Evolutionary conservation across 2,329 filamentous ascomycete species (phyloP), one percentile per base, ranked within the genome.

Genomic region (Phaeosphaeriaceae sp.): DNA sequence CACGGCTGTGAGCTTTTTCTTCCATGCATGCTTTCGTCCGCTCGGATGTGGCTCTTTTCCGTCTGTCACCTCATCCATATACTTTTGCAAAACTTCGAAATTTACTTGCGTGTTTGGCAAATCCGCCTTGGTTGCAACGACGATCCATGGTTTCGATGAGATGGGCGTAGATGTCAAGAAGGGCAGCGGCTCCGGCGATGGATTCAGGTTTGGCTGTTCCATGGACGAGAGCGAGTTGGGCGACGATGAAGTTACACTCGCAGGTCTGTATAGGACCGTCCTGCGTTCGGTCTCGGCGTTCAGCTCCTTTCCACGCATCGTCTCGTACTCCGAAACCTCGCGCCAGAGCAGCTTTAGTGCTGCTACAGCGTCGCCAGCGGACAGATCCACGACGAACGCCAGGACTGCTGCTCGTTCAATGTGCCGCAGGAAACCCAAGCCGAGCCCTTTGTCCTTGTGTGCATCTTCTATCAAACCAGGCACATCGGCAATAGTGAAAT

Each of bases 91-190:
- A 51, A 80, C 78, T 36, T 77, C 78, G 75, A 92, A 99, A 73
- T 95, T 96, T 22, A 88, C 85, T 75, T 93, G 86, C 1, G 95
- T 96, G 2, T 85, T 85, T 3, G 89, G 86, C 54, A 96, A 76
- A 75, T 98, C 94, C 0, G 92, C 93, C 79, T 98, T 98, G 20
- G 93, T 97, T 1, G 92, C 94, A 45, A 97, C 88, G 5, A 97
- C 93, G 70, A 96, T 95, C 95, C 95, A 99, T 0, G 95, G 93
- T 80, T 99, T 99, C 33, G 86, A 87, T n/a, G 91, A 91, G 65
- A 98, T 96, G 42, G 90, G 87, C n/a, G 91, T 83, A 11, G 85
- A 79, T 40, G 78, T 76, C 33, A 85, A 76, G 22, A 79, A 82
- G 42, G 81, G 82, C 20, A 86, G 76, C 44, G 69, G 66, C 44